Evolutionary conservation across 78 protist genomes (phyloP), one percentile per base, ranked within the genome.

Genomic region (Diacronema lutheri): DNA sequence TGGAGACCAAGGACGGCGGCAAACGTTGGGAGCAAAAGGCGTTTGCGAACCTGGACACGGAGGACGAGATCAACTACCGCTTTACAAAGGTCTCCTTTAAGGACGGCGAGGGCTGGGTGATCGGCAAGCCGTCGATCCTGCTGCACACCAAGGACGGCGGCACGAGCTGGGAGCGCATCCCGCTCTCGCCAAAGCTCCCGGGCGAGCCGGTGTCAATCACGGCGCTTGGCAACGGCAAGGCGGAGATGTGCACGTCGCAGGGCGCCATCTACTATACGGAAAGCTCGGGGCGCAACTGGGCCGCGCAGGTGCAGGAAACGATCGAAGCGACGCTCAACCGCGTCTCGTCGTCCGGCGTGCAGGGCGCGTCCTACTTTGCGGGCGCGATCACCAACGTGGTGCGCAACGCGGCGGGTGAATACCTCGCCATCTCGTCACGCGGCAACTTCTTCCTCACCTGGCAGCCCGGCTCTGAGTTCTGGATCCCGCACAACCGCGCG

Each of bases 281-380:
- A 21, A 41, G 29, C 79, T 23, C 79, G 21, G 79, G 79, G 16
- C 79, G 79, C 57, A 41, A 71, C 79, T 71, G 79, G 79, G 41
- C 40, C 58, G 79, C 79, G 41, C 58, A 71, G 79, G 79, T 71
- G 55, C 79, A 56, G 16, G 79, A 71, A 58, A 71, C 79, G 31
- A 71, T 71, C 38, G 79, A 71, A 14, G 79, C 79, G 79, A 71
- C 79, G 79, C 79, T 71, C 79, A 71, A 71, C 57, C 79, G 79
- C 16, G 79, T 71, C 57, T 71, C 79, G 4, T 71, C 79, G 38
- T 71, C 79, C 7, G 79, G 79, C 12, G 79, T 71, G 79, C 79
- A 71, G 79, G 79, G 79, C 79, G 79, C 79, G n/a, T 71, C 79
- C 20, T 71, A 71, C 79, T 71, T 71, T 58, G 41, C 79, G 14